phyloP scores from a whole-genome alignment of 495 filamentous ascomycete genomes.

The Friedmanniomyces simplex region DNA sequence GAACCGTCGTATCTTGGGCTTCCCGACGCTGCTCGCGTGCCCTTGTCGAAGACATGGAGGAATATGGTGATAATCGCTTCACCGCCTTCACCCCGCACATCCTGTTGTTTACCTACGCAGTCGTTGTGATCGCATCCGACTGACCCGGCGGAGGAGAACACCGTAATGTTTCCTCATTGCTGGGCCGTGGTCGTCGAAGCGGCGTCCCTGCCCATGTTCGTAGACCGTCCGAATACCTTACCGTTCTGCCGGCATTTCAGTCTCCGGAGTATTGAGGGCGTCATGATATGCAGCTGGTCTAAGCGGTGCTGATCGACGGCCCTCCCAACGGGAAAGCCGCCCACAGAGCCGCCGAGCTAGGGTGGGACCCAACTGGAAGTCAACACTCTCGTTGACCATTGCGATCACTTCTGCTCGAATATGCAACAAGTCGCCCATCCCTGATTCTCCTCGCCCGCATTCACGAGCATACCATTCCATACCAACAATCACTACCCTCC shows the following conservation, averaged over 20 bases:
- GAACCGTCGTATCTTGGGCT: neutral
- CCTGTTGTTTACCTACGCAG: neutral
- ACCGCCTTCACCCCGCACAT: neutral
- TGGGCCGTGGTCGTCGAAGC: neutral
- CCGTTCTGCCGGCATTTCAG: too few relatives aligned
- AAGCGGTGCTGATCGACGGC: neutral
- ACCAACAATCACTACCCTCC: neutral
- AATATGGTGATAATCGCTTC: neutral
- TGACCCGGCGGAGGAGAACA: neutral
- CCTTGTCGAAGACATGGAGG: neutral
- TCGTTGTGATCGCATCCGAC: neutral
- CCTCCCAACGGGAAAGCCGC: neutral
- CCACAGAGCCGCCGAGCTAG: neutral
- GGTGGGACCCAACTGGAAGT: neutral
- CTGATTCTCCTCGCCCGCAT: neutral
- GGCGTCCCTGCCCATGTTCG: neutral
- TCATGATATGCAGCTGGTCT: slow-evolving; percentile 1
- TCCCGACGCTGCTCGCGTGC: neutral
- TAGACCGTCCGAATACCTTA: neutral
- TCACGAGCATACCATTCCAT: neutral
- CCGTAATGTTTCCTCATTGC: too few relatives aligned
- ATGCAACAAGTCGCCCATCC: too few relatives aligned
- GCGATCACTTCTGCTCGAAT: neutral
- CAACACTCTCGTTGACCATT: neutral
- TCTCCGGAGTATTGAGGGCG: slow-evolving; percentile 2